phyloP scores from a whole-genome alignment of 495 filamentous ascomycete genomes.

The Talaromyces borbonicus region DNA sequence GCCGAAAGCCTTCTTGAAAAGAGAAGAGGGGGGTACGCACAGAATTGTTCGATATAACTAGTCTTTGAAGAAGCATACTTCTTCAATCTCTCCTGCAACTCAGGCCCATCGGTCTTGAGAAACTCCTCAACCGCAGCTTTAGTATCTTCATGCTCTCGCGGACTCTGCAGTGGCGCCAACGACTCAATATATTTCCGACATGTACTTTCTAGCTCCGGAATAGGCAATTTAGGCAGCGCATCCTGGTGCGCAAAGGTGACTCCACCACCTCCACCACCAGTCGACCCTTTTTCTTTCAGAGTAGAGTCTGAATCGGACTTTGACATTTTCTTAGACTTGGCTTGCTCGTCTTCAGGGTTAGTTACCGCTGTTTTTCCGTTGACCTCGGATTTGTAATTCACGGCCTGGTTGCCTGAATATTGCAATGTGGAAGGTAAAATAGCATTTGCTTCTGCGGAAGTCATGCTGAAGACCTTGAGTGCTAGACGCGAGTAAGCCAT shows the following conservation, averaged over 20 bases:
- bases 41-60: constrained; percentile 98
- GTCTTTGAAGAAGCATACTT: constrained; percentile 88
- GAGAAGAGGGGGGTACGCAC: constrained; percentile 64
- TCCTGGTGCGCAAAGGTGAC: constrained; percentile 88
- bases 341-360: constrained; percentile 10
- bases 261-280: too few species aligned
- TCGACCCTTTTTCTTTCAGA: too few species aligned
- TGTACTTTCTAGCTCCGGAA: constrained; percentile 79
- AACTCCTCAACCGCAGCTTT: constrained; percentile 77
- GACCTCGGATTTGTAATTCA: too few species aligned
- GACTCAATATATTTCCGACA: constrained; percentile 71
- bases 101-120: constrained; percentile 69
- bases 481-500: constrained; percentile 39
- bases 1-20: background rate
- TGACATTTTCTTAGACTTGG: background rate
- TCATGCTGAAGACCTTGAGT: constrained; percentile 40
- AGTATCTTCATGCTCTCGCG: constrained; percentile 76
- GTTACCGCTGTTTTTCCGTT: too few species aligned
- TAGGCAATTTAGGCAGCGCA: constrained; percentile 80
- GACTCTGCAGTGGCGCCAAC: constrained; percentile 71
- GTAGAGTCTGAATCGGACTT: background rate
- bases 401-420: constrained; percentile 14
- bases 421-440: constrained; percentile 5
- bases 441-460: constrained; percentile 2
- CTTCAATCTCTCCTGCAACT: constrained; percentile 80